Conservation (phyloP, 2,329 filamentous ascomycete genomes). For the Pseudogymnoascus sp. region DNA sequence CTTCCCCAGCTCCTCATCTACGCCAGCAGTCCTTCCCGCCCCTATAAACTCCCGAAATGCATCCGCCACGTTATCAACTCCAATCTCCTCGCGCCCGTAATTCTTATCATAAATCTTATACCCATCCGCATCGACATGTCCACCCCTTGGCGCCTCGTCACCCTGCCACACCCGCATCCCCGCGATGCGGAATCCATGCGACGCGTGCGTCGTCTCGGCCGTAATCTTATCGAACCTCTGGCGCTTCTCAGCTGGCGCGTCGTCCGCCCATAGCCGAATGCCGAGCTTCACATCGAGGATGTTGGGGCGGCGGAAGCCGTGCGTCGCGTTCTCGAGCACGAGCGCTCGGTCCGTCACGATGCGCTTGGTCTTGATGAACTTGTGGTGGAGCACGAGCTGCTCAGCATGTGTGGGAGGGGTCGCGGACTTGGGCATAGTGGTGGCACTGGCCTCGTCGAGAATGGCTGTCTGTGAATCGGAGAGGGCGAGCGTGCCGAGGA, state of each 20-base stretch:
- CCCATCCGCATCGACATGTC: conserved; percentile 44
- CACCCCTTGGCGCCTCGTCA: conserved; percentile 40
- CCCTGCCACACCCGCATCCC: conserved; percentile 58
- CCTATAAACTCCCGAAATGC: conserved; percentile 51
- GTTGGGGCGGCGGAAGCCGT: conserved; percentile 75
- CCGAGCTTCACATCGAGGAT: conserved; percentile 93
- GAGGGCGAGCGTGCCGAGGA: conserved; percentile 71
- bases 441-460: conserved; percentile 42
- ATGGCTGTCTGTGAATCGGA: conserved; percentile 42
- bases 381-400: conserved; percentile 10
- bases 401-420: conserved; percentile 10
- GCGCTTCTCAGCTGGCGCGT: conserved; percentile 52
- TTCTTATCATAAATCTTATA: conserved; percentile 57
- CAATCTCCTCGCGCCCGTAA: conserved; percentile 47
- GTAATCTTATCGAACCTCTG: conserved; percentile 52
- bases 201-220: conserved; percentile 49
- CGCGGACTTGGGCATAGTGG: conserved; percentile 10
- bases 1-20: conserved; percentile 49
- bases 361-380: conserved; percentile 22
- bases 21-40: conserved; percentile 43
- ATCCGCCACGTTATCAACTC: conserved; percentile 44
- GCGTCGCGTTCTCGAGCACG: conserved; percentile 75
- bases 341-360: conserved; percentile 75
- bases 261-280: conserved; percentile 74
- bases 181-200: conserved; percentile 54